Evolutionary conservation across 768 basidiomycete genomes (phyloP), one percentile per base, ranked within the genome.

Genomic region (Clavaria fumosa): DNA sequence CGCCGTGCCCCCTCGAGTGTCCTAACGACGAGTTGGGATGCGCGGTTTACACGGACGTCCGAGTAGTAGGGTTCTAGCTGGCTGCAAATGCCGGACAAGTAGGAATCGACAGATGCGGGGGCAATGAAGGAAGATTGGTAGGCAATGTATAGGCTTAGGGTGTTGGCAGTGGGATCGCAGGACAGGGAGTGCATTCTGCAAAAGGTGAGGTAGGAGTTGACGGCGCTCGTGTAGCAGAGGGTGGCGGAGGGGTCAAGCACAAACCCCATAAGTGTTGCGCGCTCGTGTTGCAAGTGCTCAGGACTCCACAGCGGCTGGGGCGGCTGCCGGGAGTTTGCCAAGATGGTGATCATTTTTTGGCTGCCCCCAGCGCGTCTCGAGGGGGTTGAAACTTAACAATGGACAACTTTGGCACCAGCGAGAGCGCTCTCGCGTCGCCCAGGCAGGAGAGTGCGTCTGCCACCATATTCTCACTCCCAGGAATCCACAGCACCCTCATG

Each of bases 301-400:
- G 34, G 20, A 4, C 56, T 34, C 62, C 64, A 64, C 11, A 55
- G 42, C 21, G 15, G 30, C 30, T 54, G 39, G 0, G 9, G 3
- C 1, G 60, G 59, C 38, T 62, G 63, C 46, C 49, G 43, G 34
- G 58, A 40, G 26, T 14, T 21, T 10, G 23, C 14, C 15, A 19
- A 23, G 1, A n/a, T 12, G 4, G 18, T 23, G 17, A 38, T 49
- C 44, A 47, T 40, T 39, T 27, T 34, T 35, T 15, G 9, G 21
- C 15, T 20, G 38, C 47, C 52, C 52, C 49, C 49, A 52, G 45
- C 43, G 36, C n/a, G 21, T n/a, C 10, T 30, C 26, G 41, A 50
- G 48, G 50, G 47, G 50, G 53, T 52, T 39, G 18, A 46, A 53
- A 47, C n/a, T n/a, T n/a, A n/a, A n/a, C n/a, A n/a, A n/a, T n/a